These are phyloP conservation scores for Annona cherimola DNA, from an alignment of 164 flowering plant species.

Conservation along the genomic window DNA sequence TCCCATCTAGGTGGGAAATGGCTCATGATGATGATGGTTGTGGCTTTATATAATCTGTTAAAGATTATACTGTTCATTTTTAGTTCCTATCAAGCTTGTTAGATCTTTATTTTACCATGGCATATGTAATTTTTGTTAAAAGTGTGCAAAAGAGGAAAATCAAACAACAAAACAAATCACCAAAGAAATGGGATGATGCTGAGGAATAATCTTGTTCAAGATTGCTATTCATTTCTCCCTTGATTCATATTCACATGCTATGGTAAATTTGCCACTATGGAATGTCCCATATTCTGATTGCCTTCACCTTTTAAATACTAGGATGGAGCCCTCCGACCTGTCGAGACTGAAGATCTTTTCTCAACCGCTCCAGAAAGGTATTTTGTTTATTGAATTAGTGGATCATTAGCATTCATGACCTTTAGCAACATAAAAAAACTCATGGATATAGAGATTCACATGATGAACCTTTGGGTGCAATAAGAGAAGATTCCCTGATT, in stretches of 20 bases:
- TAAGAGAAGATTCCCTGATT: not conserved
- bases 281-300: not conserved
- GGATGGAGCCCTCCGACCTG: slow-evolving; percentile 50
- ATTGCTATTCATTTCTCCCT: not conserved
- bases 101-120: too few relatives aligned
- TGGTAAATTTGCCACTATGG: not conserved
- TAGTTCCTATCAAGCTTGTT: not conserved
- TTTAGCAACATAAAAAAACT: not conserved
- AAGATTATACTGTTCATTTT: not conserved
- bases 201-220: not conserved
- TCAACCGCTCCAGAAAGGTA: slow-evolving; percentile 81
- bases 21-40: not conserved
- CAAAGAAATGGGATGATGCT: not conserved
- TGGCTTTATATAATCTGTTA: too few relatives aligned
- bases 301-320: slow-evolving; percentile 14
- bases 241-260: not conserved
- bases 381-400: not conserved
- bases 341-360: slow-evolving; percentile 56
- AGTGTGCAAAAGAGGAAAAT: too few relatives aligned
- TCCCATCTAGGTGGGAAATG: not conserved
- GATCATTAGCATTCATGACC: not conserved
- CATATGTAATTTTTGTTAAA: too few relatives aligned
- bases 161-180: too few relatives aligned
- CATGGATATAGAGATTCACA: not conserved
- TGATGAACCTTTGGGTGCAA: not conserved